Percentiles rank a stretch among this genome's conserved stretches.
These are phyloP conservation scores for Yamadazyma membranifaciens DNA, from an alignment of 1,139 yeast species.

Conservation along the genomic window DNA sequence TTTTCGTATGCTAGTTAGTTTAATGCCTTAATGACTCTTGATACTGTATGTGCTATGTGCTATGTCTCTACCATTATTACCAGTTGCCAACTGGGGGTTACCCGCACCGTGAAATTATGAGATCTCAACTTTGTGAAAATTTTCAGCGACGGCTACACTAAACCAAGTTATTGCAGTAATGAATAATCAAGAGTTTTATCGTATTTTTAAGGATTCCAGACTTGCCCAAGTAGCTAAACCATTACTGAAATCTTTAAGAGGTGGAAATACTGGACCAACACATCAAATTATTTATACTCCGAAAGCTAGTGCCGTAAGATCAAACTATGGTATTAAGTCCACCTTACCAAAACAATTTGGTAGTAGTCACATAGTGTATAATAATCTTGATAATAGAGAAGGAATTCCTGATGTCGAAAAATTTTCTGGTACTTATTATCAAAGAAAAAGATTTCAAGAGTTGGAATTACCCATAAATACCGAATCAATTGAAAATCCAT, in stretches of 20 bases:
- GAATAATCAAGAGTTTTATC: conserved; percentile 35
- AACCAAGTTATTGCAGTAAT: conserved; percentile 3
- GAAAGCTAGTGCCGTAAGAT: conserved; percentile 40
- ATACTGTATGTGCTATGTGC: too few species aligned
- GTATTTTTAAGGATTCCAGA: conserved; percentile 42
- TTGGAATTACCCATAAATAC: conserved; percentile 37
- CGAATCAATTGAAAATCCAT: conserved; percentile 31
- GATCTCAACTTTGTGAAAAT: conserved; percentile 3
- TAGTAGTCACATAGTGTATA: conserved; percentile 40
- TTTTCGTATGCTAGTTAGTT: conserved; percentile 30
- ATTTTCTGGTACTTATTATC: conserved; percentile 38
- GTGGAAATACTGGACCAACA: conserved; percentile 33
- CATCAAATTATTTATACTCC: conserved; percentile 48
- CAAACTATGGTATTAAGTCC: conserved; percentile 45
- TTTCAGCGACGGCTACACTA: conserved; percentile 5
- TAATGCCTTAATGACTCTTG: neutral
- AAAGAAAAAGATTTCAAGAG: conserved; percentile 44
- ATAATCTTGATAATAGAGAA: conserved; percentile 42
- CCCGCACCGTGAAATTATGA: neutral
- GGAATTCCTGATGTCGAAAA: conserved; percentile 52
- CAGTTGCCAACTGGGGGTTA: too few species aligned
- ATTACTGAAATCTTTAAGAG: conserved; percentile 33
- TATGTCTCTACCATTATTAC: too few species aligned
- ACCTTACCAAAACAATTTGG: conserved; percentile 46
- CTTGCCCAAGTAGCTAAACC: conserved; percentile 50